These are phyloP conservation scores for Solanum sparsipilum DNA, from an alignment of 257 asterid species.

Conservation along the genomic window DNA sequence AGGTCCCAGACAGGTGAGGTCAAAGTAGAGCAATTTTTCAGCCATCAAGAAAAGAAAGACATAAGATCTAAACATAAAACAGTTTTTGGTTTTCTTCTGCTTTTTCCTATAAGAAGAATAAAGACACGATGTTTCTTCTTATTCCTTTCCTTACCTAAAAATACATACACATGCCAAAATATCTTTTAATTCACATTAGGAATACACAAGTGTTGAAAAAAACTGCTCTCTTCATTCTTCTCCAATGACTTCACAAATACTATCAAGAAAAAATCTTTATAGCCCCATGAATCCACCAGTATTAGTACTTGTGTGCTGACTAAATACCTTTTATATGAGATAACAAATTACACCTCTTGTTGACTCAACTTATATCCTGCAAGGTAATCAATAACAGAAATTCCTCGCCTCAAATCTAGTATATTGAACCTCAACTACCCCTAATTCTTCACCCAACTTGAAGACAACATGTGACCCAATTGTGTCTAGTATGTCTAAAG, in stretches of 20 bases:
- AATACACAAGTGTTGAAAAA: not conserved
- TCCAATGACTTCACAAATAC: not conserved
- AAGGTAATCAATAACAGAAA: not conserved
- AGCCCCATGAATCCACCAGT: not conserved
- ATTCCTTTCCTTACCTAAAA: not conserved
- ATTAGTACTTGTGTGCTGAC: not conserved
- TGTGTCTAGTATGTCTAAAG: not conserved
- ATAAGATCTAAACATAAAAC: not conserved
- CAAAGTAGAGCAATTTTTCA: not conserved
- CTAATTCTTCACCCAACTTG: not conserved
- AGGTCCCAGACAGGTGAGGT: not conserved
- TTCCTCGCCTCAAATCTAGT: not conserved
- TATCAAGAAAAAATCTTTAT: not conserved
- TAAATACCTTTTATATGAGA: not conserved
- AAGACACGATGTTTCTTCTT: not conserved
- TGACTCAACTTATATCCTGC: not conserved
- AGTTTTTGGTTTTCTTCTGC: not conserved
- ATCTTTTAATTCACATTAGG: not conserved
- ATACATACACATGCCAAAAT: not conserved
- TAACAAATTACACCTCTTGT: not conserved
- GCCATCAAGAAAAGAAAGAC: not conserved
- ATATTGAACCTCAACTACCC: not conserved
- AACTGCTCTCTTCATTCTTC: not conserved
- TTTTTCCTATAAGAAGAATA: not conserved
- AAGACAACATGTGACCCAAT: not conserved